Percentiles rank a stretch among this genome's conserved stretches.
phyloP scores from a whole-genome alignment of 2,329 filamentous ascomycete species.

The Botrytis medusae region DNA sequence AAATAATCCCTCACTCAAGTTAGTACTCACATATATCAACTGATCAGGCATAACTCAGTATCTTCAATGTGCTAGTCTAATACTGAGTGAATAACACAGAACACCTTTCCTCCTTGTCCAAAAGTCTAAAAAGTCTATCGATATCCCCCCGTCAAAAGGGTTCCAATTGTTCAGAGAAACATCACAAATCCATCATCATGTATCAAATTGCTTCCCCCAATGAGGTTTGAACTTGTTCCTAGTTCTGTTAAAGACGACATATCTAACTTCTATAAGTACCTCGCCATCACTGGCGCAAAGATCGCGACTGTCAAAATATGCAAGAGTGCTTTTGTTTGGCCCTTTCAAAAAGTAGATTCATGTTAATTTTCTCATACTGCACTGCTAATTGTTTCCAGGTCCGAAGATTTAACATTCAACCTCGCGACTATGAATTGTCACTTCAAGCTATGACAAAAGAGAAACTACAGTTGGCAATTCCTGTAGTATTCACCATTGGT shows the following conservation, averaged over 20 bases:
- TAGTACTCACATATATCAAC: not conserved
- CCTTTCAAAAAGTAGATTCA: constrained; percentile 60
- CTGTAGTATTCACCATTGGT: constrained; percentile 83
- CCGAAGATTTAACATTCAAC: constrained; percentile 55
- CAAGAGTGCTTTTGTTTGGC: constrained; percentile 73
- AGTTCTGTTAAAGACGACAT: constrained; percentile 42
- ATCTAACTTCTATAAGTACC: constrained; percentile 77
- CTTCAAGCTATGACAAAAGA: constrained; percentile 87
- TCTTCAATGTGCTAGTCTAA: not conserved
- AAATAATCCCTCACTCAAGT: not conserved
- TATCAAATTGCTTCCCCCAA: constrained; percentile 9
- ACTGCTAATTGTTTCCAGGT: constrained; percentile 30
- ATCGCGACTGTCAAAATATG: constrained; percentile 73
- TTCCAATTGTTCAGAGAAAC: not conserved
- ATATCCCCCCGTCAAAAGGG: not conserved
- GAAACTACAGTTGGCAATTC: constrained; percentile 79
- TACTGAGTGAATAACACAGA: not conserved
- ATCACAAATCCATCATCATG: not conserved
- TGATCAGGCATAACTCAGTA: not conserved
- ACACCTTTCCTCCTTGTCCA: rapidly evolving
- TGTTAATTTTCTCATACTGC: not conserved
- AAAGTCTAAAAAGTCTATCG: not conserved
- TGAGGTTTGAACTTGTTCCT: constrained; percentile 3
- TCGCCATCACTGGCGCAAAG: constrained; percentile 80
- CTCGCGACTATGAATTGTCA: constrained; percentile 79